Evolutionary conservation across 2,329 filamentous ascomycete genomes (phyloP).

Genomic region (Neopestalotiopsis rosae): DNA sequence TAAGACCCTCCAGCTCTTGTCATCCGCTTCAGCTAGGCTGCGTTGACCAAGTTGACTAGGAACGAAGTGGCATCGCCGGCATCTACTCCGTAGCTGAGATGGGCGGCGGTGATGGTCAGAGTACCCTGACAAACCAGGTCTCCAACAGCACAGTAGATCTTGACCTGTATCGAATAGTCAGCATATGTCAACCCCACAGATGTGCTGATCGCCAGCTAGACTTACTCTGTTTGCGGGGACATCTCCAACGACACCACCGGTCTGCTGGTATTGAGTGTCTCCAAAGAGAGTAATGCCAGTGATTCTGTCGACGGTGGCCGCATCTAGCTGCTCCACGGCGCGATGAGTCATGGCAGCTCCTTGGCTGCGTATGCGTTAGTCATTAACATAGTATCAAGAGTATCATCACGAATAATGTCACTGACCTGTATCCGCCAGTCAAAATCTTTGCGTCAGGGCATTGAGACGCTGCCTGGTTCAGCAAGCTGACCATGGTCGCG

Average conservation of each 20-base stretch:
- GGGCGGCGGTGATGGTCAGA: conserved; percentile 41
- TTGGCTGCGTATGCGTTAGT: conserved; percentile 25
- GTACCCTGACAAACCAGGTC: conserved; percentile 56
- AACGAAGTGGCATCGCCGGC: conserved; percentile 14
- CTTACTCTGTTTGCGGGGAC: not conserved
- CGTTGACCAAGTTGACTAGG: not conserved
- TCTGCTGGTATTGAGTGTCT: conserved; percentile 35
- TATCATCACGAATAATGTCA: not conserved
- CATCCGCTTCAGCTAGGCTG: not conserved
- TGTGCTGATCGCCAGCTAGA: not conserved
- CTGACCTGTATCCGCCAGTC: conserved; percentile 15
- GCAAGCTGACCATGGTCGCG: conserved; percentile 21
- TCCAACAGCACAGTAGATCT: conserved; percentile 31
- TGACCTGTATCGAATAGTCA: not conserved
- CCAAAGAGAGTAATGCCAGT: conserved; percentile 36
- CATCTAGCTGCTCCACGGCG: conserved; percentile 40
- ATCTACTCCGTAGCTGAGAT: conserved; percentile 40
- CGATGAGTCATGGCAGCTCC: conserved; percentile 40
- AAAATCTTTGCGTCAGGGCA: conserved; percentile 16
- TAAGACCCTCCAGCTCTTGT: not conserved
- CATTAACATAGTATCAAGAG: not conserved
- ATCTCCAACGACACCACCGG: conserved; percentile 23
- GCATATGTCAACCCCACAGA: not conserved
- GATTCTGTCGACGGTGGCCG: conserved; percentile 30
- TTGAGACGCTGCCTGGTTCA: not conserved